Base-by-base conservation (phyloP, 129 eudicot species). In the Smallanthus sonchifolius region DNA sequence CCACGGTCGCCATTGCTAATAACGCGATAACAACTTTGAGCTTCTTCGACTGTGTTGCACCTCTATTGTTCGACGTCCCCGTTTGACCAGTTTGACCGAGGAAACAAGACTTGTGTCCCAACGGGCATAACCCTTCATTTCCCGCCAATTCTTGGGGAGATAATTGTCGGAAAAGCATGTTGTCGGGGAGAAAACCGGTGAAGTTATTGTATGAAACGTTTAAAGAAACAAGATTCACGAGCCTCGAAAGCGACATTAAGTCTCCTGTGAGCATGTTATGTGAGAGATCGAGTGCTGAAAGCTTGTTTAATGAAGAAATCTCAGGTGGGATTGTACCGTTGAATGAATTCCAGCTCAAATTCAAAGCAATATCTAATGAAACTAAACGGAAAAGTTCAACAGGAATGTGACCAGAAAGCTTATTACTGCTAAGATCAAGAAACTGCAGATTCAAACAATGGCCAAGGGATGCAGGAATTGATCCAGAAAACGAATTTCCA, bases 201-300 rank as follows among this genome's bases (percentile, higher is more conserved):
- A 94, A 94, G 66, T 94, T 88, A 81, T 94, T 94, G 81, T 85
- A 81, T 4, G 97, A 94, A n/a, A 94, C 82, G 36, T 94, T 94
- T 42, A 94, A 74, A 0, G 97, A 94, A 3, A 94, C 97, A 6
- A 94, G 96, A 55, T 94, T 94, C 13, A 81, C 87, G 8, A 94
- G 91, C 19, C 90, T 83, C 2, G 87, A 85, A 67, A 94, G 86
- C 9, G 71, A 82, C 88, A 76, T 84, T 15, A 94, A 70, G 49
- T 86, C 86, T 65, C 99, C 99, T 2, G 70, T 67, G 20, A 94
- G 81, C 59, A 77, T 78, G 82, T 94, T 94, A 78, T 94, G 93
- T 28, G 99, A 94, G 68, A 94, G 82, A 75, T 94, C 99, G 44
- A 94, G 69, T 2, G 81, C 82, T 0, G 97, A 90, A 14, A 94